These are phyloP conservation scores for Elsinoe australis DNA, from an alignment of 2,329 filamentous ascomycete genomes.

Conservation along the genomic window DNA sequence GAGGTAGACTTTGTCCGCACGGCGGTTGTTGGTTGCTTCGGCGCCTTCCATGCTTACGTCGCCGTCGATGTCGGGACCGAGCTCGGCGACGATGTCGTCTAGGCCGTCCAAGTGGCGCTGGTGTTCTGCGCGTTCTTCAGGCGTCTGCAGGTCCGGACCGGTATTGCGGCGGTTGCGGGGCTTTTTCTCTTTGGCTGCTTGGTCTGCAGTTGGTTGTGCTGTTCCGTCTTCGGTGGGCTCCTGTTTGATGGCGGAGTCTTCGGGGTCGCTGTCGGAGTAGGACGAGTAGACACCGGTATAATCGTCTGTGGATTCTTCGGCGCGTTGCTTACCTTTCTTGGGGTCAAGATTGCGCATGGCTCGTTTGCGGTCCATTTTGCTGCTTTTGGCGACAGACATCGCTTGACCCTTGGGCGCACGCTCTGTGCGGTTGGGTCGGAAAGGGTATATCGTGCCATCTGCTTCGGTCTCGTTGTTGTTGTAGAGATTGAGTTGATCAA, in stretches of 20 bases:
- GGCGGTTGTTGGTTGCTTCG: slow-evolving; percentile 30
- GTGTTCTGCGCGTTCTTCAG: slow-evolving; percentile 47
- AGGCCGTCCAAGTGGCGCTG: slow-evolving; percentile 42
- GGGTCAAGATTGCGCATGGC: slow-evolving; percentile 16
- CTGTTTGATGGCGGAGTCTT: slow-evolving; percentile 42
- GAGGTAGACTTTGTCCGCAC: slow-evolving; percentile 51
- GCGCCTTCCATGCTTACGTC: slow-evolving; percentile 35
- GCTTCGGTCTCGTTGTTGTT: slow-evolving; percentile 22
- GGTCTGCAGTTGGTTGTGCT: slow-evolving; percentile 6
- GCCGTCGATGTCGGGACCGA: slow-evolving; percentile 39
- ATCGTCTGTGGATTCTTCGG: slow-evolving; percentile 38
- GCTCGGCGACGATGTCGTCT: slow-evolving; percentile 40
- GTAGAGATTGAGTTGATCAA: slow-evolving; percentile 51
- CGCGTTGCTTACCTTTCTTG: slow-evolving; percentile 33
- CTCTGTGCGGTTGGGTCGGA: slow-evolving; percentile 1
- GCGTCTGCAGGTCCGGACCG: slow-evolving; percentile 42
- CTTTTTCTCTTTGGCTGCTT: slow-evolving; percentile 19
- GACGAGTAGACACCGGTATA: slow-evolving; percentile 35
- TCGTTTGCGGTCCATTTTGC: slow-evolving; percentile 13
- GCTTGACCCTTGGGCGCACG: slow-evolving; percentile 1
- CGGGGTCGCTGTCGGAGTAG: slow-evolving; percentile 32
- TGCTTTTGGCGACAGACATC: slow-evolving; percentile 14
- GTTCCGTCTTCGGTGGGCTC: slow-evolving; percentile 41
- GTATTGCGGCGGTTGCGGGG: slow-evolving; percentile 22
- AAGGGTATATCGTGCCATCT: slow-evolving; percentile 20